Percentiles rank a stretch among this genome's conserved stretches.
Conservation (phyloP, 345 rosid genomes). For the Durio zibethinus region DNA sequence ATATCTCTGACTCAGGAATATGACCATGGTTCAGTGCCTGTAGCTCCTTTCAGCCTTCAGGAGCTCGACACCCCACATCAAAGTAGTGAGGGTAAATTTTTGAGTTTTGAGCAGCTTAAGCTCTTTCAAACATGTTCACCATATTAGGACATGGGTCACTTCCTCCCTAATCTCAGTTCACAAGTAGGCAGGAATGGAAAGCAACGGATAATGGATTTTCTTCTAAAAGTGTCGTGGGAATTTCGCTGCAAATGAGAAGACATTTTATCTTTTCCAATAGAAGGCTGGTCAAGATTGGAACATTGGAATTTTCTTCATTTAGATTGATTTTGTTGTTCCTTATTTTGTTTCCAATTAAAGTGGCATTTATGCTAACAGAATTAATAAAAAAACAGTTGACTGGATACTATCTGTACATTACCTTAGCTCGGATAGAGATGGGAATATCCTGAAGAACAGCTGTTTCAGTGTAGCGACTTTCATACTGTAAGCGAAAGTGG, state of each 20-base stretch:
- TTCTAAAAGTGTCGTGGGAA: neutral
- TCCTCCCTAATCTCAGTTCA: neutral
- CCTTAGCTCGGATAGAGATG: slow-evolving; percentile 90
- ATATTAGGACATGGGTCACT: neutral
- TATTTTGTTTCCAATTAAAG: neutral
- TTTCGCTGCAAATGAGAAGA: neutral
- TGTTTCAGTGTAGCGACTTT: slow-evolving; percentile 78
- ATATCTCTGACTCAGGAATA: neutral
- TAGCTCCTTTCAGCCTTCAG: neutral
- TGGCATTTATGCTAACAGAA: neutral
- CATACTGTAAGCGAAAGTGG: slow-evolving; percentile 78
- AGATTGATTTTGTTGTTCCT: neutral
- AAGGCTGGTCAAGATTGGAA: neutral
- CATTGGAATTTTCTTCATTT: neutral
- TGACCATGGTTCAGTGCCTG: neutral
- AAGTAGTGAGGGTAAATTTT: neutral
- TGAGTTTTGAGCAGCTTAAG: neutral
- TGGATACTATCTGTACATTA: slow-evolving; percentile 17
- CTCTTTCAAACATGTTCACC: neutral
- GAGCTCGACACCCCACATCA: neutral
- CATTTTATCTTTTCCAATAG: neutral
- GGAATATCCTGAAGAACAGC: slow-evolving; percentile 82
- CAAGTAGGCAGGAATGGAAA: neutral
- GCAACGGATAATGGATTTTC: neutral
- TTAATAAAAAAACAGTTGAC: neutral